Evolutionary conservation across 805 yeast genomes (phyloP).

Genomic region (Candida succiphila): DNA sequence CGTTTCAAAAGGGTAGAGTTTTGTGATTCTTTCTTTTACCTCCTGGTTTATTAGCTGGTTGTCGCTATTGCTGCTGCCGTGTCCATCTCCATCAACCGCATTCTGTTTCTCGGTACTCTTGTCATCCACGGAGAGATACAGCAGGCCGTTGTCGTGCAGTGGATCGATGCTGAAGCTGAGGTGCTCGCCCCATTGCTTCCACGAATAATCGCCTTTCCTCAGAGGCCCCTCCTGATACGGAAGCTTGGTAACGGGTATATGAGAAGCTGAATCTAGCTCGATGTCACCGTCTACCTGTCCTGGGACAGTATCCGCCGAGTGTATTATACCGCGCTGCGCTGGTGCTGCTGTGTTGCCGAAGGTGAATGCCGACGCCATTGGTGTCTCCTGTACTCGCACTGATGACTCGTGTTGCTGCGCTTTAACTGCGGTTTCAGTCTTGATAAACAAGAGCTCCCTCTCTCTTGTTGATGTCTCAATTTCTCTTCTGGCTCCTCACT

Average conservation of each 20-base stretch:
- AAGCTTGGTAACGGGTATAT: constrained; percentile 20
- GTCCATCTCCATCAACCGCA: constrained; percentile 7
- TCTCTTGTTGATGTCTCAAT: too few relatives aligned
- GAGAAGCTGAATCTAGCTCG: constrained; percentile 14
- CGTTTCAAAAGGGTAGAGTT: constrained; percentile 29
- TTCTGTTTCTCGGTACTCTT: too few relatives aligned
- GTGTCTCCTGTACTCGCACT: too few relatives aligned
- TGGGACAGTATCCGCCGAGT: too few relatives aligned
- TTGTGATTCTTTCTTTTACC: constrained; percentile 14
- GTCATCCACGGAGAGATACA: constrained; percentile 27
- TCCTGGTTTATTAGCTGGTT: constrained; percentile 1
- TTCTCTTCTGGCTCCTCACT: too few relatives aligned
- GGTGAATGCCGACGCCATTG: too few relatives aligned
- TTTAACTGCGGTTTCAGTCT: too few relatives aligned
- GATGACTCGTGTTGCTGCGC: too few relatives aligned
- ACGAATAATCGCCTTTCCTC: constrained; percentile 17
- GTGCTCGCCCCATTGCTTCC: constrained; percentile 24
- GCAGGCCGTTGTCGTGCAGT: constrained; percentile 27
- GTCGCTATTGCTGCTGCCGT: constrained; percentile 8
- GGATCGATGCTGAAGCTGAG: constrained; percentile 40
- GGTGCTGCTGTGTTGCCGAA: too few relatives aligned
- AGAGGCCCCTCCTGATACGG: constrained; percentile 25
- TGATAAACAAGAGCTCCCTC: too few relatives aligned
- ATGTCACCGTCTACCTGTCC: too few relatives aligned
- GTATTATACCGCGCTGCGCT: too few relatives aligned